Percentiles rank a stretch among this genome's conserved stretches.
Conservation (phyloP, 1,139 yeast genomes). For the Casaregolazyma suthepensis region DNA sequence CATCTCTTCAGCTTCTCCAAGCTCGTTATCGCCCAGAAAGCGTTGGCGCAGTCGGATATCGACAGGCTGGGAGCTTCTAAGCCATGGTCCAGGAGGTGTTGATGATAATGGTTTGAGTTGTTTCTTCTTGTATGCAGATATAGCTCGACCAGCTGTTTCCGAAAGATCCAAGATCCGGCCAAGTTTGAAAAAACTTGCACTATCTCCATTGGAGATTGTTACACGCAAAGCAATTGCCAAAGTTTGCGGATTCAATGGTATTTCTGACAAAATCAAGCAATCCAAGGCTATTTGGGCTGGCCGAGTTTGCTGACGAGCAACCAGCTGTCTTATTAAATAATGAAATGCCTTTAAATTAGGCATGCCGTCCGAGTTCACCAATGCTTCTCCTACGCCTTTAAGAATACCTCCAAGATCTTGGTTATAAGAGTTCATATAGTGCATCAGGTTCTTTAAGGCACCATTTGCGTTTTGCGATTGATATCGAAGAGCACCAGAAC, state of each 20-base stretch:
- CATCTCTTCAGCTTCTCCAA: conserved; percentile 3
- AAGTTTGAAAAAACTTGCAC: conserved; percentile 15
- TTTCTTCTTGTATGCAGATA: not conserved
- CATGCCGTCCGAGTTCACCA: conserved; percentile 16
- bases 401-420: conserved; percentile 12
- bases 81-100: conserved; percentile 1
- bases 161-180: conserved; percentile 15
- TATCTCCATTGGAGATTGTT: conserved; percentile 18
- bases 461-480: conserved; percentile 6
- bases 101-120: conserved; percentile 2
- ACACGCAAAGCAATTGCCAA: conserved; percentile 18
- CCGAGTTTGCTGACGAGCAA: conserved; percentile 16
- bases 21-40: conserved; percentile 10
- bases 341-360: conserved; percentile 24
- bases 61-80: conserved; percentile 1
- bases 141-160: conserved; percentile 1
- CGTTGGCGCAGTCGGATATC: conserved; percentile 12
- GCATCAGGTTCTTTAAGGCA: conserved; percentile 9
- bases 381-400: conserved; percentile 10
- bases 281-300: conserved; percentile 26
- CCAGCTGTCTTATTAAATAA: conserved; percentile 20
- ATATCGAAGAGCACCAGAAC: conserved; percentile 12
- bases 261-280: conserved; percentile 19
- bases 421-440: conserved; percentile 11
- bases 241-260: conserved; percentile 19